Evolutionary conservation across 805 yeast species (phyloP), one percentile per base, ranked within the genome.

Genomic region (Torulaspora gathmanii): DNA sequence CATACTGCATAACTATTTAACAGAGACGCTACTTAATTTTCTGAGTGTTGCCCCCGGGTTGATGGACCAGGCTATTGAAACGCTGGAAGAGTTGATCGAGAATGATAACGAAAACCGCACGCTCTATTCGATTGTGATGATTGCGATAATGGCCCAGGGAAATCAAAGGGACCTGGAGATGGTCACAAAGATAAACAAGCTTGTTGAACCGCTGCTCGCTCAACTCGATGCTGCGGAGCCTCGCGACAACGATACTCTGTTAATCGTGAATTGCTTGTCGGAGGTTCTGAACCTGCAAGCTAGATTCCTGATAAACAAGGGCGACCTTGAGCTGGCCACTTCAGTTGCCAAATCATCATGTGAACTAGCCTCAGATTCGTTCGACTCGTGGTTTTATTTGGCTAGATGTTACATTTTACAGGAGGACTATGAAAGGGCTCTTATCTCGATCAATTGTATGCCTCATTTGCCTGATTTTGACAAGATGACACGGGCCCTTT

Each of bases 1-100:
- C 31, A 63, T 45, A 46, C 56, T 70, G 44, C 70, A 79, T 47
- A 82, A 82, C 63, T 63, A 70, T 45, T 60, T 82, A n/a, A 70
- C 78, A 5, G 80, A 79, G 53, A 65, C 83, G 0, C 53, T 82
- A 15, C 26, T 64, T 40, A 33, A 35, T 12, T 56, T 56, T 16
- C 37, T 63, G 13, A 49, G 59, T 5, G 39, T 61, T 5, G 46
- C 55, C 0, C 61, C 60, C 1, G 53, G 52, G 11, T 45, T 61
- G 16, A 40, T 50, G 12, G 53, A 47, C 20, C 56, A 47, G 42
- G 47, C 64, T 4, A 34, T 63, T 3, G 45, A 47, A 6, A 42
- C 44, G 7, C 42, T 64, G 23, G 40, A 52, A 15, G 48, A 45
- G 10, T 30, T 60, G 30, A 42, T 45, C 13, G 27, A 44, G 10